Evolutionary conservation across 1,284 basidiomycete genomes (phyloP).

Genomic region (Boletus semigastroideus): DNA sequence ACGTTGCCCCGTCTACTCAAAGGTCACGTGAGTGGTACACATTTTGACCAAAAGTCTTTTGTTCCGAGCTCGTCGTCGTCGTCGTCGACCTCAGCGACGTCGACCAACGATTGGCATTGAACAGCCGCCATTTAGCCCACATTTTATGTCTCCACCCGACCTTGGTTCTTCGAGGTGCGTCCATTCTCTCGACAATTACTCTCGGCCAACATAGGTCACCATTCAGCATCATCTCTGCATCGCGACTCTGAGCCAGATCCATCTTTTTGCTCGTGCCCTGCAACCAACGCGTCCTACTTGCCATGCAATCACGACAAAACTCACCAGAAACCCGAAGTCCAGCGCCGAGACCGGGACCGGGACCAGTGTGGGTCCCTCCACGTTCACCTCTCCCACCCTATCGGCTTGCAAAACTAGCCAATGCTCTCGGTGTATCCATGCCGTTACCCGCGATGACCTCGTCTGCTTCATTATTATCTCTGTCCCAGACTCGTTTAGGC

Average conservation of each 20-base stretch:
- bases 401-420: slow-evolving; percentile 75
- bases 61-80: slow-evolving; percentile 9
- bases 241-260: slow-evolving; percentile 2
- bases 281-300: background rate
- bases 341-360: slow-evolving; percentile 26
- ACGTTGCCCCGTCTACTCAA: background rate
- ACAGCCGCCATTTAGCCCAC: background rate
- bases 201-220: background rate
- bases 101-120: background rate
- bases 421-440: slow-evolving; percentile 75
- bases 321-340: slow-evolving; percentile 13
- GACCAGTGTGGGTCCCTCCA: slow-evolving; percentile 54
- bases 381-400: slow-evolving; percentile 70
- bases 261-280: background rate
- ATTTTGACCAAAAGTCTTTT: slow-evolving; percentile 6
- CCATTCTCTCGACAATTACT: background rate
- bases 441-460: slow-evolving; percentile 54
- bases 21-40: slow-evolving; percentile 23
- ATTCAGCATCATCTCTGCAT: slow-evolving; percentile 4
- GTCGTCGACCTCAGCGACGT: slow-evolving; percentile 12
- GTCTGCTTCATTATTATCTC: slow-evolving; percentile 32
- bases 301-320: slow-evolving; percentile 15
- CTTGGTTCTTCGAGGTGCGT: slow-evolving; percentile 17
- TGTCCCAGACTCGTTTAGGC: slow-evolving; percentile 33
- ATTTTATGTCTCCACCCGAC: slow-evolving; percentile 5